Conservation (phyloP, 148 eudicot genomes). For the Hydrangea macrophylla region DNA sequence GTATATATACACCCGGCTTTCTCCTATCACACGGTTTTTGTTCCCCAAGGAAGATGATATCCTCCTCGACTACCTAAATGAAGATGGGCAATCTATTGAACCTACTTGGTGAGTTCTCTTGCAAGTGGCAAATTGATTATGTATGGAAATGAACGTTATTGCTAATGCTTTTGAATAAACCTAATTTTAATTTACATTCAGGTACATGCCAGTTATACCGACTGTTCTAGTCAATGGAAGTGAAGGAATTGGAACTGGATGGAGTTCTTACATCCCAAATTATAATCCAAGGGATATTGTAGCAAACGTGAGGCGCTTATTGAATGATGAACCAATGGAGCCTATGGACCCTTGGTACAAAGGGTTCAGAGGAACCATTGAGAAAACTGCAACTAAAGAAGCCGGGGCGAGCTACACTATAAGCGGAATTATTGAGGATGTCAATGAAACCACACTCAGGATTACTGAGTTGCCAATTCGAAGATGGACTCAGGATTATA, state of each 20-base stretch:
- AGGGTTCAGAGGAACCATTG: slow-evolving; percentile 71
- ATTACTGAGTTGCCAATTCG: slow-evolving; percentile 79
- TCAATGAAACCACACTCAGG: slow-evolving; percentile 43
- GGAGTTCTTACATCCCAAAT: slow-evolving; percentile 90
- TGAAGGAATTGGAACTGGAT: slow-evolving; percentile 98
- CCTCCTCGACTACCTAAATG: slow-evolving; percentile 68
- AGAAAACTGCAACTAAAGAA: slow-evolving; percentile 57
- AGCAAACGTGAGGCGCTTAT: slow-evolving; percentile 59
- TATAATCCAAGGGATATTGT: slow-evolving; percentile 80
- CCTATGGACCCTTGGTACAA: slow-evolving; percentile 97
- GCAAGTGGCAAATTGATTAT: neutral
- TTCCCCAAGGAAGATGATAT: slow-evolving; percentile 86
- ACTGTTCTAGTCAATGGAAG: slow-evolving; percentile 91
- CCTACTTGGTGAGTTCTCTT: slow-evolving; percentile 65
- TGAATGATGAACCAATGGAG: slow-evolving; percentile 57
- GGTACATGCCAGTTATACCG: slow-evolving; percentile 90
- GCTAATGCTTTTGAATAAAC: neutral
- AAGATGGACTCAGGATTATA: slow-evolving; percentile 86
- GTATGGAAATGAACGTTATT: neutral
- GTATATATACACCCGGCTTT: slow-evolving; percentile 66
- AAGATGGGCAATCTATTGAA: slow-evolving; percentile 83
- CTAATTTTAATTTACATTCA: slow-evolving; percentile 15
- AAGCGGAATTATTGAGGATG: slow-evolving; percentile 64
- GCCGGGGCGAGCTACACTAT: slow-evolving; percentile 58
- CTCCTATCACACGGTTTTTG: slow-evolving; percentile 53